Evolutionary conservation across 2,329 filamentous ascomycete genomes (phyloP), one percentile per base, ranked within the genome.

Genomic region (Graphilbum sp.): DNA sequence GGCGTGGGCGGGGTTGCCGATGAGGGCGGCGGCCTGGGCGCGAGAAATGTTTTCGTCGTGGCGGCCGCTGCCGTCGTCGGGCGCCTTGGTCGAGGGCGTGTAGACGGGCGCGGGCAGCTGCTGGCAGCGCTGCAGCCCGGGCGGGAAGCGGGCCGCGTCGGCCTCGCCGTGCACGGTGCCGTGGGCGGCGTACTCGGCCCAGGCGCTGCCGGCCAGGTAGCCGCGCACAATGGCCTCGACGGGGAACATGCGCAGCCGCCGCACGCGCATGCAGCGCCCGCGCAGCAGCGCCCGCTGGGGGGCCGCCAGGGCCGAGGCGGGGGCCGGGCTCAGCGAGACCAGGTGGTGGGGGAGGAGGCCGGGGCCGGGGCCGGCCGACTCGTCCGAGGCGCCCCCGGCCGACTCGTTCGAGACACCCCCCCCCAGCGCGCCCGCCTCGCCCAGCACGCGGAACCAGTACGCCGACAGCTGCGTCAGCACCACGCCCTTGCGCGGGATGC

Each of bases 21-120:
- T 67, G 47, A 86, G 71, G 49, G 66, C 60, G 37, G 54, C 63
- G 48, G 75, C 76, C 50, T 73, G 60, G 38, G 75, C 75, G 0
- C 77, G 79, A 41, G 73, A 71, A 48, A 94, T 93, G 60, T 94
- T 94, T 60, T 88, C 80, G 55, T 94, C 70, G 54, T 90, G 78
- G 46, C 75, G 62, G 20, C n/a, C n/a, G n/a, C n/a, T n/a, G n/a
- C n/a, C n/a, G n/a, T 86, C 86, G 24, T 70, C 62, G 50, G 82
- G 77, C 1, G 86, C 86, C 64, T 94, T 94, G 12, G 86, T 93
- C 49, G 73, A 82, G 0, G 86, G 86, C 20, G 83, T 87, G 52
- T 65, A 69, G 45, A 92, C 69, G 17, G 84, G 72, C 11, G 64
- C 62, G 33, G 75, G 72, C 46, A 93, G 71, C 43, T 70, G 70